phyloP scores from a whole-genome alignment of 1,139 yeast species.

The Zygosaccharomyces pseudobailii region DNA sequence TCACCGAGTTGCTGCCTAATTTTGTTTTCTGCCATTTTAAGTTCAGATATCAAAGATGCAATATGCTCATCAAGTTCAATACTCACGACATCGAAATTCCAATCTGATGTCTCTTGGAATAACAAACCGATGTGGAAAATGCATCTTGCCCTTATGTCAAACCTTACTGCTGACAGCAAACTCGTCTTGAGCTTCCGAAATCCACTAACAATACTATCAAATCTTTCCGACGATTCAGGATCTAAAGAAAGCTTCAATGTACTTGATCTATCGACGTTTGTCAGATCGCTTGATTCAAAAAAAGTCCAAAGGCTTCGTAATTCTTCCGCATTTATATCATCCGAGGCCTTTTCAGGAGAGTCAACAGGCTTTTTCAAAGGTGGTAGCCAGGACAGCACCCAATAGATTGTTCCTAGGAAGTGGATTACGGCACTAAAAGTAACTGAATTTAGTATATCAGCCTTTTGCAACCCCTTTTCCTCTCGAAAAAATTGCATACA shows the following conservation, averaged over 20 bases:
- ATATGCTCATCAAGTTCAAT: slow-evolving; percentile 58
- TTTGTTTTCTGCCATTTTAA: slow-evolving; percentile 28
- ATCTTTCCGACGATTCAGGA: slow-evolving; percentile 42
- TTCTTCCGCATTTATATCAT: slow-evolving; percentile 40
- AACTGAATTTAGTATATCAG: slow-evolving; percentile 25
- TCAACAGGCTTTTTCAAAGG: slow-evolving; percentile 44
- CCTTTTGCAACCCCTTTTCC: slow-evolving; percentile 24
- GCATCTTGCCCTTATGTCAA: slow-evolving; percentile 60
- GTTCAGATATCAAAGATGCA: slow-evolving; percentile 31
- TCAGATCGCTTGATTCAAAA: slow-evolving; percentile 36
- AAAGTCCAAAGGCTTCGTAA: slow-evolving; percentile 56
- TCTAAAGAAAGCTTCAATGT: slow-evolving; percentile 36
- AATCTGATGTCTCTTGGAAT: slow-evolving; percentile 29
- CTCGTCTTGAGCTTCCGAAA: slow-evolving; percentile 46
- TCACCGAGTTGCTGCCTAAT: slow-evolving; percentile 29
- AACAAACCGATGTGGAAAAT: slow-evolving; percentile 54
- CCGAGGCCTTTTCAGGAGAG: slow-evolving; percentile 31
- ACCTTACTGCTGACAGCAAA: slow-evolving; percentile 55
- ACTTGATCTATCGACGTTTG: slow-evolving; percentile 33
- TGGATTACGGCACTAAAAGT: slow-evolving; percentile 47
- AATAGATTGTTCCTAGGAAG: slow-evolving; percentile 44
- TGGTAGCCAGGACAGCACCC: slow-evolving; percentile 56
- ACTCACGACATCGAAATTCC: slow-evolving; percentile 54
- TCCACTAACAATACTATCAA: slow-evolving; percentile 43
- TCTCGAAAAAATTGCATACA: slow-evolving; percentile 21